Evolutionary conservation across 768 basidiomycete genomes (phyloP).

Genomic region (Daedaleopsis nitida): DNA sequence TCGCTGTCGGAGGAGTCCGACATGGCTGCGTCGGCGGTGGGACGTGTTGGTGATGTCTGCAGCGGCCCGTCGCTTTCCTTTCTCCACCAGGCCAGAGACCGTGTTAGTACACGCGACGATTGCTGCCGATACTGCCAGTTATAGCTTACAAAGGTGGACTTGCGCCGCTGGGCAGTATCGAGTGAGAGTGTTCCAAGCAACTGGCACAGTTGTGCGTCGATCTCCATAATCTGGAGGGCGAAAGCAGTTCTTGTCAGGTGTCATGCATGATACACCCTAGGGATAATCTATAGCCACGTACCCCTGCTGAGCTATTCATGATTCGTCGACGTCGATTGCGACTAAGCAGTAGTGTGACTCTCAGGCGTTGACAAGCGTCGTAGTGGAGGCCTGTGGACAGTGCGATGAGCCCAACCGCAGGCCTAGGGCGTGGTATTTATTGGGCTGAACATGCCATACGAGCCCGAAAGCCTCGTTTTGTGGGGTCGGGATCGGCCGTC

Average conservation of each 20-base stretch:
- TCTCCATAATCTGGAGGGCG: slow-evolving; percentile 21
- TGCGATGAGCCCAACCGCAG: neutral
- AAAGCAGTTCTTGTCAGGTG: neutral
- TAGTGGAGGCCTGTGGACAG: neutral
- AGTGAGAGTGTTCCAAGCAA: slow-evolving; percentile 27
- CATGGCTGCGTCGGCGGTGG: slow-evolving; percentile 25
- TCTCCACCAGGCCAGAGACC: slow-evolving; percentile 23
- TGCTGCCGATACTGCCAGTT: neutral
- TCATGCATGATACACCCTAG: neutral
- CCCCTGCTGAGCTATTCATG: neutral
- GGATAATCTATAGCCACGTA: neutral
- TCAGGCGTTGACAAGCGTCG: neutral
- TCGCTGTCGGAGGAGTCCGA: slow-evolving; percentile 30
- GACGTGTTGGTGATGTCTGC: slow-evolving; percentile 11
- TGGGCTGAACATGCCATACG: neutral
- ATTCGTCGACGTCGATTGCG: neutral
- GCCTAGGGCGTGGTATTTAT: neutral
- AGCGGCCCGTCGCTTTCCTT: slow-evolving; percentile 27
- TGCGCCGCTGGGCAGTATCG: slow-evolving; percentile 19
- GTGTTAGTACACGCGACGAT: slow-evolving; percentile 4
- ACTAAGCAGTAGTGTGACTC: neutral
- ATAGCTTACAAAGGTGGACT: slow-evolving; percentile 24
- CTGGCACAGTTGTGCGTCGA: slow-evolving; percentile 28
- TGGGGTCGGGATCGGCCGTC: neutral
- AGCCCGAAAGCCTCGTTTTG: neutral